A percentile compares a stretch with the other conserved stretches of the same genome.
Conservation (phyloP, 345 rosid genomes). For the Eucalyptus erythrocorys region DNA sequence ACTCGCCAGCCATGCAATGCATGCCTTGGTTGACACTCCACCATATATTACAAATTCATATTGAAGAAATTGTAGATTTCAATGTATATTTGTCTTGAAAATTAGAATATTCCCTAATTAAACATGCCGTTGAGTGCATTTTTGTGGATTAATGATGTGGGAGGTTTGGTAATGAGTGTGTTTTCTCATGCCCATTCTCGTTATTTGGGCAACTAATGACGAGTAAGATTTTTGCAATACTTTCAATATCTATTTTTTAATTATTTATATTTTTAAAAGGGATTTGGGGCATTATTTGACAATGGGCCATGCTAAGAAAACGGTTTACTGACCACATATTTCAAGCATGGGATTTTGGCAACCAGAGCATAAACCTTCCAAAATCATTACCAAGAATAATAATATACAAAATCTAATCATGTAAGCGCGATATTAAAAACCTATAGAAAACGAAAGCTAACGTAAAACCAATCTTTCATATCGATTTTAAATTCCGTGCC, state of each 20-base stretch:
- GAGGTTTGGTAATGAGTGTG: background rate
- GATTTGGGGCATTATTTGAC: background rate
- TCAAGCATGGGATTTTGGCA: no score
- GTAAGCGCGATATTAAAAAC: no score
- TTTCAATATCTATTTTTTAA: background rate
- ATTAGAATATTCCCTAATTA: background rate
- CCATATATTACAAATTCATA: background rate
- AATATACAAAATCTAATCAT: no score
- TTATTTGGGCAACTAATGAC: background rate
- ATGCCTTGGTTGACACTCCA: background rate
- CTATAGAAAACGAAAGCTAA: no score
- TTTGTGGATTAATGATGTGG: background rate
- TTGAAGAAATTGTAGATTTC: background rate
- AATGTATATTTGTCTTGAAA: background rate
- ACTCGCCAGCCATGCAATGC: background rate
- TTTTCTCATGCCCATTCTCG: background rate
- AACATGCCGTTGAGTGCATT: background rate
- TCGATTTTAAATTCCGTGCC: no score
- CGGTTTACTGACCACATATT: no score
- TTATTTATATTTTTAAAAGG: background rate
- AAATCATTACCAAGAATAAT: no score
- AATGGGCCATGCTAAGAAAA: background rate
- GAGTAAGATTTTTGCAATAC: background rate
- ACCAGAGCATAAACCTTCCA: no score
- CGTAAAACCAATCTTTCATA: no score